phyloP scores from a whole-genome alignment of 1,284 basidiomycete genomes.

The Gomphus bonarii region DNA sequence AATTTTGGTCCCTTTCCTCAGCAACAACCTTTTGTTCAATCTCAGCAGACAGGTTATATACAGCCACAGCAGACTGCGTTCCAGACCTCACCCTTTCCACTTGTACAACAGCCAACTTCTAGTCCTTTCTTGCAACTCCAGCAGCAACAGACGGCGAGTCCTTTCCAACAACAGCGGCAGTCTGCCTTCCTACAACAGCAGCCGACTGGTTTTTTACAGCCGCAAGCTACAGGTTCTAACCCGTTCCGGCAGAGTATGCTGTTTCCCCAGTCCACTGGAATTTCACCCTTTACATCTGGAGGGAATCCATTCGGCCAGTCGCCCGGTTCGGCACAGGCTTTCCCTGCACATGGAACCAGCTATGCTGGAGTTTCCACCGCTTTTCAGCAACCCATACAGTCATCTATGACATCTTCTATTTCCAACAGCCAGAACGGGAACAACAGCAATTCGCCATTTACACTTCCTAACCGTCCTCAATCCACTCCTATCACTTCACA shows the following conservation, averaged over 20 bases:
- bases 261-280: conserved; percentile 37
- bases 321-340: conserved; percentile 11
- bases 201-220: conserved; percentile 31
- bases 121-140: conserved; percentile 16
- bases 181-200: conserved; percentile 35
- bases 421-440: no score
- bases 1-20: conserved; percentile 26
- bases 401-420: neutral
- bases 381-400: neutral
- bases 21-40: conserved; percentile 27
- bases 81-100: conserved; percentile 32
- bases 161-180: conserved; percentile 12
- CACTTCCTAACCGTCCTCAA: conserved; percentile 8
- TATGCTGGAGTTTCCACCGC: conserved; percentile 1
- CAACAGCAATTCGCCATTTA: conserved; percentile 5
- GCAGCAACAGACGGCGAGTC: conserved; percentile 23
- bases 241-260: conserved; percentile 42
- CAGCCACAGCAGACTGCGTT: conserved; percentile 27
- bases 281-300: conserved; percentile 26
- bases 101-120: conserved; percentile 21
- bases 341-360: conserved; percentile 8
- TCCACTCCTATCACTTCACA: conserved; percentile 11
- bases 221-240: conserved; percentile 66
- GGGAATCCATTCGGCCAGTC: conserved; percentile 11
- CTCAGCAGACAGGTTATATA: conserved; percentile 22